Evolutionary conservation across 1,139 yeast genomes (phyloP), one percentile per base, ranked within the genome.

Genomic region (Suhomyces taliae): DNA sequence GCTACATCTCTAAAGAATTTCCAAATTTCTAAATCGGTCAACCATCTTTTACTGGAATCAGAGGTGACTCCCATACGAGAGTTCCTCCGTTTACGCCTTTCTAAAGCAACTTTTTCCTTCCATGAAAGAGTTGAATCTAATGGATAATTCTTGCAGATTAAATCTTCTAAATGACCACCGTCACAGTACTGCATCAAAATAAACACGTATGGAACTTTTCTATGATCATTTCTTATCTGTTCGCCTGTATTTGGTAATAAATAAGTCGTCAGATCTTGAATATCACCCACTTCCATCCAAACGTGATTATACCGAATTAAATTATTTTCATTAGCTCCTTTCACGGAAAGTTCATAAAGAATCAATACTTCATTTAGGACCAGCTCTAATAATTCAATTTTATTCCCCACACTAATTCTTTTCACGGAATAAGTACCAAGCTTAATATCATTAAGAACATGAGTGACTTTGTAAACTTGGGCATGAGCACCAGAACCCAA

Each of bases 401-500:
- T 84, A 56, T 87, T 82, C 0, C 96, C 97, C 39, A 90, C 86
- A 7, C 93, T 85, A 7, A 90, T 88, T 55, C 90, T 82, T 57
- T 90, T 90, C 43, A 90, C 72, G 0, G 97, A 96, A 72, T 87
- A 90, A 0, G 81, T 71, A 0, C 97, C 97, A 35, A 90, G 63
- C 15, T 84, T 77, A 27, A 85, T 77, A 8, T 85, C 85, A 53
- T 87, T 85, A 32, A 90, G 74, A 19, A 80, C 77, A 62, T 90
- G 97, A 48, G 83, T 87, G 8, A 90, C 97, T 58, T 89, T 81
- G 59, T 80, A 86, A 3, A 90, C 97, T 31, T 86, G 82, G 0
- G 96, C 96, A 52, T 89, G 81, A 8, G 95, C 87, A 0, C 97
- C 97, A 36, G 85, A 76, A 0, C 97, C 97, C 29, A 90, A 67